These are phyloP conservation scores for Marasmius oreades DNA, from an alignment of 1,284 basidiomycete genomes.

Conservation along the genomic window DNA sequence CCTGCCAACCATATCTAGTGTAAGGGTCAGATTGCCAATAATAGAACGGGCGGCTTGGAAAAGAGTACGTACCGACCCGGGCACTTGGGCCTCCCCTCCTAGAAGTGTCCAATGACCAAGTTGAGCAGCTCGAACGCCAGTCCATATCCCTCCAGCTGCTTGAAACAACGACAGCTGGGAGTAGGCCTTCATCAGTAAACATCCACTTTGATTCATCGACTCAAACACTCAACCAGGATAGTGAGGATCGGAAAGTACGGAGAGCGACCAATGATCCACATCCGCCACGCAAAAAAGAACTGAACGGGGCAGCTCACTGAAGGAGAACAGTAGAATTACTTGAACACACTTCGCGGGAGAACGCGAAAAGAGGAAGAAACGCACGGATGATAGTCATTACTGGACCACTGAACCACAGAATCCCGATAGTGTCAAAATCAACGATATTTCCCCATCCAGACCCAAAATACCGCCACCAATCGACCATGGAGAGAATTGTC, in stretches of 20 bases:
- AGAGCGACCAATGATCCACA: slow-evolving; percentile 7
- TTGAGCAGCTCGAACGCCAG: not conserved
- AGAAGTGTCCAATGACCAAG: not conserved
- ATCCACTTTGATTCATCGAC: not conserved
- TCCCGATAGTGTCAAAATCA: slow-evolving; percentile 20
- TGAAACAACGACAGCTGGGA: slow-evolving; percentile 2
- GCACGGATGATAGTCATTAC: slow-evolving; percentile 24
- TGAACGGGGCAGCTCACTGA: slow-evolving; percentile 24
- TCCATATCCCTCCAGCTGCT: not conserved
- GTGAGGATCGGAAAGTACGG: not conserved
- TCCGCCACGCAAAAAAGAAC: slow-evolving; percentile 26
- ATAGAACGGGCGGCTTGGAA: not conserved
- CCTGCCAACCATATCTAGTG: slow-evolving; percentile 1
- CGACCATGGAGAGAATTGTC: slow-evolving; percentile 21
- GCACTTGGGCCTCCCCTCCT: not conserved
- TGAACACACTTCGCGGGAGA: too few relatives aligned
- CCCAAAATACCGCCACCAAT: slow-evolving; percentile 24
- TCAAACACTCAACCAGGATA: not conserved
- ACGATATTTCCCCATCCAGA: slow-evolving; percentile 22
- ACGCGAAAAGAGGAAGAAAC: slow-evolving; percentile 7
- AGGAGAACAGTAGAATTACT: too few relatives aligned
- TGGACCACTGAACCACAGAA: slow-evolving; percentile 25
- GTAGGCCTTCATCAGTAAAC: not conserved
- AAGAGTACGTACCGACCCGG: not conserved
- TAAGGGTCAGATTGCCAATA: too few relatives aligned